Conservation (phyloP, 306 rosid genomes). For the Inga laurina region DNA sequence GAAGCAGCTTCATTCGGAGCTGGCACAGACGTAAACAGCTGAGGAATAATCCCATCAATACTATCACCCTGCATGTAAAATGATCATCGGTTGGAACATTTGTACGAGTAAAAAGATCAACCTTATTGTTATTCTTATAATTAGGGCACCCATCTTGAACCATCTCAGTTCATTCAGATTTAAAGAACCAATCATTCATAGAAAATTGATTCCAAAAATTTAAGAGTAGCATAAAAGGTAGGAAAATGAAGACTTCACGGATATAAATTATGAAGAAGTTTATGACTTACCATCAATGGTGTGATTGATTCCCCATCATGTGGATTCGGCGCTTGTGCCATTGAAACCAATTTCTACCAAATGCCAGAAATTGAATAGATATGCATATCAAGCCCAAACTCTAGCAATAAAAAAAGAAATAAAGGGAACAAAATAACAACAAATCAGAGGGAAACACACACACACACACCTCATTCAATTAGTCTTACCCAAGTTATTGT, state of each 20-base stretch:
- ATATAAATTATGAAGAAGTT: not conserved
- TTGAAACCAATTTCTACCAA: slow-evolving; percentile 43
- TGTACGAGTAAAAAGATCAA: not conserved
- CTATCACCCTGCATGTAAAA: slow-evolving; percentile 51
- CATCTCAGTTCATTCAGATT: not conserved
- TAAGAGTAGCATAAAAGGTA: too few species aligned
- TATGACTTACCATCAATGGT: slow-evolving; percentile 51
- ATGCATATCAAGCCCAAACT: not conserved
- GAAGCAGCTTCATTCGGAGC: slow-evolving; percentile 85
- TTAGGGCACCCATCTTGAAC: not conserved
- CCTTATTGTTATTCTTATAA: slow-evolving; percentile 1
- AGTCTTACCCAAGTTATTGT: not conserved
- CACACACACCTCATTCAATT: not conserved
- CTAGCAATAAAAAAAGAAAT: not conserved
- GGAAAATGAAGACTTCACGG: not conserved
- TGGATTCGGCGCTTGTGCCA: slow-evolving; percentile 34
- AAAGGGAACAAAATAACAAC: not conserved
- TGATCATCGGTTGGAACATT: slow-evolving; percentile 11
- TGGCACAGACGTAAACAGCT: slow-evolving; percentile 83
- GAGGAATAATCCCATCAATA: slow-evolving; percentile 72
- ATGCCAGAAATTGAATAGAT: slow-evolving; percentile 32
- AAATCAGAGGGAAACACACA: not conserved
- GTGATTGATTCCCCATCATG: slow-evolving; percentile 34
- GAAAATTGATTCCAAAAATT: not conserved
- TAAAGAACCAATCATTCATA: not conserved